Evolutionary conservation across 208 protist species (phyloP).

Genomic region (Trichomonas gallinae): DNA sequence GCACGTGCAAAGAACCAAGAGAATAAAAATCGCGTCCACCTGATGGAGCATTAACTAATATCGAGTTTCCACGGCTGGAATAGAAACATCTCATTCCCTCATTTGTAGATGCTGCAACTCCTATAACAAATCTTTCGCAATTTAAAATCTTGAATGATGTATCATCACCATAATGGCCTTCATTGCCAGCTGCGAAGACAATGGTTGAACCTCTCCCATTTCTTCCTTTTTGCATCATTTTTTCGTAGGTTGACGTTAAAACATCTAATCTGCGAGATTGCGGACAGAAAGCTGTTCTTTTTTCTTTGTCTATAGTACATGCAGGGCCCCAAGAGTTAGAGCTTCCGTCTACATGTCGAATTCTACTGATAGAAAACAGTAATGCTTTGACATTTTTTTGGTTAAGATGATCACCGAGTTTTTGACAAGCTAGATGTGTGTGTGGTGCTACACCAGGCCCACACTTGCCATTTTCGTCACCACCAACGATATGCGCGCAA

Average conservation of each 20-base stretch:
- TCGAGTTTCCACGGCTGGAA: neutral
- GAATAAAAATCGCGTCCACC: neutral
- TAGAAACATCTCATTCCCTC: neutral
- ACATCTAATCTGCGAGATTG: neutral
- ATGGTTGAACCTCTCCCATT: neutral
- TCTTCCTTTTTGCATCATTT: neutral
- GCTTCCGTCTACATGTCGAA: neutral
- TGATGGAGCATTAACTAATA: neutral
- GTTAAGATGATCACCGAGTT: neutral
- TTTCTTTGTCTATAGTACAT: neutral
- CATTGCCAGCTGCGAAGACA: neutral
- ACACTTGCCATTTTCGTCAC: neutral
- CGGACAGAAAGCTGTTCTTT: neutral
- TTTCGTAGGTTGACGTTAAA: neutral
- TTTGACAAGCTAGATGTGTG: neutral
- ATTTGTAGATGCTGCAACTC: neutral
- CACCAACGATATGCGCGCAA: neutral
- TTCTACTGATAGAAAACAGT: neutral
- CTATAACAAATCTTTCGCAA: neutral
- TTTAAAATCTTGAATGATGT: neutral
- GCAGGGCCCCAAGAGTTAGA: neutral
- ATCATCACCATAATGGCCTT: neutral
- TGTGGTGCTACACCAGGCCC: neutral
- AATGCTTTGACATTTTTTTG: neutral
- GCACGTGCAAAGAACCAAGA: neutral